phyloP scores from a whole-genome alignment of 108 stramenopile species.

The Cyclotella kingstonii region DNA sequence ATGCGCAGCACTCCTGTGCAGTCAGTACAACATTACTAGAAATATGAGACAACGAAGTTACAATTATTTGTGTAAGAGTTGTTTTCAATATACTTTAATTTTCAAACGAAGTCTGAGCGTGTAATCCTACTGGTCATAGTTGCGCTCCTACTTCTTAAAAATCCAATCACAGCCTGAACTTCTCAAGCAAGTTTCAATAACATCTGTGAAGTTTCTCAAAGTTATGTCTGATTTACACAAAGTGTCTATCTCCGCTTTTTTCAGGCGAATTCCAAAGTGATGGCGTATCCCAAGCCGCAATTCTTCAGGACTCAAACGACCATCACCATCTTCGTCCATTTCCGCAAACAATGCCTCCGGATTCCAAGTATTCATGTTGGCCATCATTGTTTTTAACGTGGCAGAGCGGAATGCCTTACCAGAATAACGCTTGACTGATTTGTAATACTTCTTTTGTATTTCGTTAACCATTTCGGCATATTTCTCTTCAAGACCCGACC shows the following conservation, averaged over 20 bases:
- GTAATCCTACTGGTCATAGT: too few species aligned
- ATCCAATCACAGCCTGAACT: slow-evolving; percentile 13
- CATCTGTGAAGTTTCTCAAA: slow-evolving; percentile 17
- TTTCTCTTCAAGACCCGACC: slow-evolving; percentile 45
- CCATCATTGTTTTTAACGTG: slow-evolving; percentile 27
- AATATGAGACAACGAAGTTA: too few species aligned
- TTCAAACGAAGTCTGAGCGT: too few species aligned
- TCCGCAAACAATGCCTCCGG: slow-evolving; percentile 36
- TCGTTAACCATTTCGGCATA: slow-evolving; percentile 21
- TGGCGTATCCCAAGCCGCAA: slow-evolving; percentile 47
- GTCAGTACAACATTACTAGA: too few species aligned
- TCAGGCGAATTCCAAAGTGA: slow-evolving; percentile 47
- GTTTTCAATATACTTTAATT: too few species aligned
- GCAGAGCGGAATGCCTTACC: slow-evolving; percentile 60
- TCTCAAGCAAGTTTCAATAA: slow-evolving; percentile 18
- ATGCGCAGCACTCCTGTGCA: too few species aligned
- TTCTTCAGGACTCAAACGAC: slow-evolving; percentile 45
- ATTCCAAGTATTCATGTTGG: slow-evolving; percentile 48
- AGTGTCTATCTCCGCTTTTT: slow-evolving; percentile 18
- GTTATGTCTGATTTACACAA: slow-evolving; percentile 28
- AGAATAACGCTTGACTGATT: slow-evolving; percentile 51
- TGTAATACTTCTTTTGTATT: slow-evolving; percentile 46
- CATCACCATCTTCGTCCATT: slow-evolving; percentile 45
- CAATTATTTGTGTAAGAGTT: too few species aligned
- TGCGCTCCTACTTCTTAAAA: neutral